Base-by-base conservation (phyloP, 1,139 yeast genomes). In the Geotrichum citri-aurantii region DNA sequence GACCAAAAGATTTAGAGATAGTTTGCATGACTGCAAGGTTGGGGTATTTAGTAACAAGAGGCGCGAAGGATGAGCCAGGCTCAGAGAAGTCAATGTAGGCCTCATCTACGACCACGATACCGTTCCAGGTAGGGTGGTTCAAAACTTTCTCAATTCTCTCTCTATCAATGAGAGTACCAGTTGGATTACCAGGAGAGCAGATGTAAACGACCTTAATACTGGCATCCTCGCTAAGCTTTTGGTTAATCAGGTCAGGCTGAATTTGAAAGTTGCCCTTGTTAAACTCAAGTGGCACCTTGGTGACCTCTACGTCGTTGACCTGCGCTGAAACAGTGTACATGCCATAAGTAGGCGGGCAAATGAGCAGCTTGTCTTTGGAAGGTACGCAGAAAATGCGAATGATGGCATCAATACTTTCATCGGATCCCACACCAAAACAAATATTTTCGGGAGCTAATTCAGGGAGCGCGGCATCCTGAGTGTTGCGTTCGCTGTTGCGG, bases 151-250 rank as follows among this genome's bases (percentile, higher is more conserved):
- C 74, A 23, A 93, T 74, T 27, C 75, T 73, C 0, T 71, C 72
- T 10, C 79, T 77, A 29, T 79, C 77, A 48, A 93, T 71, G 54
- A 83, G 74, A 47, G 83, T 80, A 3, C 87, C 97, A 0, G 99
- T 93, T 40, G 99, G 99, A 71, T 93, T 93, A 33, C 99, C 99
- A n/a, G 99, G 99, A 1, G 97, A 88, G n/a, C 98, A 92, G 63
- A 92, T 75, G 70, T 90, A 92, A 1, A 87, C 77, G 61, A 93
- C 71, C 68, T 90, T 92, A 65, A 92, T 85, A 11, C 73, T 59
- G 0, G 83, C 72, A 65, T 92, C 97, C 0, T 69, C 66, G 10
- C 71, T 65, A n/a, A 91, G 73, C 1, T 79, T 74, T n/a, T 75
- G 71, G 37, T 80, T 68, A 48, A 92, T 81, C n/a, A 74, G 77